A percentile compares a stretch with the other conserved stretches of the same genome.
phyloP scores from a whole-genome alignment of 2,329 filamentous ascomycete genomes.

The Aspergillus sp. region DNA sequence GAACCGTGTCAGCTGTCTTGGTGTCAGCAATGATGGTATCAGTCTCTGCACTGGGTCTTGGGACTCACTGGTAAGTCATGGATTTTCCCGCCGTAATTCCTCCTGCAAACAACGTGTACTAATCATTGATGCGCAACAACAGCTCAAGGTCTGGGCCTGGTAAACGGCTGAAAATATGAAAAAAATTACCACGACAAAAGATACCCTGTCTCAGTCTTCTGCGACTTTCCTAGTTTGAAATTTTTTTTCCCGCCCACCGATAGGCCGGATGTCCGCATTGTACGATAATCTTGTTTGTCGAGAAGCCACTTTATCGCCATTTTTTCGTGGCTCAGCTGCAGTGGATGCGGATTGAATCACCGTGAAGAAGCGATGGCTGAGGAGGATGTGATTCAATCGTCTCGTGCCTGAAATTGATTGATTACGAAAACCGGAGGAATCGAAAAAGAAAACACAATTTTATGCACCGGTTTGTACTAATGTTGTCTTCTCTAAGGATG shows the following conservation, averaged over 20 bases:
- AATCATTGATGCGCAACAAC: conserved; percentile 15
- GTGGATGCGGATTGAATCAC: conserved; percentile 18
- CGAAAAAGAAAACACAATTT: conserved; percentile 15
- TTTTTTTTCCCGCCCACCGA: conserved; percentile 33
- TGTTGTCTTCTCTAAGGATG: conserved; percentile 16
- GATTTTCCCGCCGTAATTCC: background rate
- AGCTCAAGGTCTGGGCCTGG: conserved; percentile 90
- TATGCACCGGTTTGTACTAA: conserved; percentile 21
- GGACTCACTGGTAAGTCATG: conserved; percentile 86
- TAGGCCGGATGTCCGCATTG: conserved; percentile 38
- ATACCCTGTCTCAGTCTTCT: conserved; percentile 39
- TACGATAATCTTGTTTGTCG: conserved; percentile 47
- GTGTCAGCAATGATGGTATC: conserved; percentile 98
- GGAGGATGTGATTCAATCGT: conserved; percentile 5
- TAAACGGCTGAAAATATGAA: conserved; percentile 43
- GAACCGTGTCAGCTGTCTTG: conserved; percentile 97
- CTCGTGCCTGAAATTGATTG: conserved; percentile 4
- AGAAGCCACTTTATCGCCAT: conserved; percentile 21
- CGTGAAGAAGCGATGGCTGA: conserved; percentile 8
- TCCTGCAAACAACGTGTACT: conserved; percentile 4
- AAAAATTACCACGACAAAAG: conserved; percentile 30
- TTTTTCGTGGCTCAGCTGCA: conserved; percentile 26
- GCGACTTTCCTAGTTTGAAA: conserved; percentile 37
- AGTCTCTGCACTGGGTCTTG: conserved; percentile 99
- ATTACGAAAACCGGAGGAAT: conserved; percentile 9